Base-by-base conservation (phyloP, 495 filamentous ascomycete genomes). In the Daldinia caldariorum region DNA sequence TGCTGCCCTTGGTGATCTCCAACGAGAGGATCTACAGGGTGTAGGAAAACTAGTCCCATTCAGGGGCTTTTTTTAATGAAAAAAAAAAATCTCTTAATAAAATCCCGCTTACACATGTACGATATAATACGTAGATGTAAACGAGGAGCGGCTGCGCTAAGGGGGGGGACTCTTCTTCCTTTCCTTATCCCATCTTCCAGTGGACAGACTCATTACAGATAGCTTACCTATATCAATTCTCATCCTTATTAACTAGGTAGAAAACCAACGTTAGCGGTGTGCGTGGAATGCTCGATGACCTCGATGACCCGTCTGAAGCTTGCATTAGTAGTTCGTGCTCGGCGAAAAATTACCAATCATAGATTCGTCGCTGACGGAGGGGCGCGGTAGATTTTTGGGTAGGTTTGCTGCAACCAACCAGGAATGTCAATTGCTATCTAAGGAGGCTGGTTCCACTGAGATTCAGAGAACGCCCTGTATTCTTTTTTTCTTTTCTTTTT, bases 61-160 rank as follows among this genome's bases (percentile, higher is more conserved):
- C 59, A 71, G 69, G 69, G 69, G 69, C 55, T 71, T 66, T 47
- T 43, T 9, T 67, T 61, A 57, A 67, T 63, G n/a, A n/a, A n/a
- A n/a, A n/a, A n/a, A n/a, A n/a, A 56, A 49, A 38, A 67, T 37
- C 26, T 26, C 26, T 26, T 26, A 26, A 26, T 26, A 26, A 26
- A 26, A 26, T 26, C 26, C 31, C 35, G 29, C 35, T 49, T 38
- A 57, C 35, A 35, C 20, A 14, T 26, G 26, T 3, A 26, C 1
- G 26, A 26, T 53, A 53, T 9, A 5, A 9, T 31, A 37, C 26
- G 31, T 22, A 22, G 32, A 32, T 58, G 31, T 47, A 22, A 20
- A 32, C 50, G 37, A 58, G 34, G 54, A 22, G 50, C 32, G 38
- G 22, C 18, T 54, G n/a, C 29, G 22, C 39, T 54, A 29, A 10